A percentile compares a stretch with the other conserved stretches of the same genome.
Evolutionary conservation across 148 eudicot species (phyloP).

Genomic region (Persicaria tinctoria): DNA sequence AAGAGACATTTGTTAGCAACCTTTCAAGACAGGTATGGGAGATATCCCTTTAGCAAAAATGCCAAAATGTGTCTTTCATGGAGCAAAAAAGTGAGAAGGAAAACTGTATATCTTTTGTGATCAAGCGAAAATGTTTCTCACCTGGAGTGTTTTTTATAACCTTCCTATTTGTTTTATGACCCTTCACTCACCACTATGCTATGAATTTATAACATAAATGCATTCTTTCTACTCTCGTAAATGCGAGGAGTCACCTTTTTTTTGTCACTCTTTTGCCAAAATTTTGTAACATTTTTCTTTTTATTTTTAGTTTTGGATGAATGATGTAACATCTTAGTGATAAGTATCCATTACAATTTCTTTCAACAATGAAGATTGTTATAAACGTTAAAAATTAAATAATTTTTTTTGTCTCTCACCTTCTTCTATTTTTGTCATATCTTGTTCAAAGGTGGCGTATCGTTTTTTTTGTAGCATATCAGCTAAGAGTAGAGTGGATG

Average conservation of each 20-base stretch:
- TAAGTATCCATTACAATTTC: not conserved
- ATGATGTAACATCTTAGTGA: not conserved
- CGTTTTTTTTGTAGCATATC: conserved; percentile 23
- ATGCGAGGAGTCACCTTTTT: not conserved
- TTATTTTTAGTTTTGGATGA: not conserved
- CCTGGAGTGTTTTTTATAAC: not conserved
- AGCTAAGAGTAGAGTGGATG: conserved; percentile 56
- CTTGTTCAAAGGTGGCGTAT: not conserved
- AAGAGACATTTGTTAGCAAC: too few relatives aligned
- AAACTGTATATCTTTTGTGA: not conserved
- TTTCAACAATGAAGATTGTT: not conserved
- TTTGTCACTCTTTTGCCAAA: not conserved
- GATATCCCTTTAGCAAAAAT: too few relatives aligned
- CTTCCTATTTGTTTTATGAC: not conserved
- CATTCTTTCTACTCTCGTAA: not conserved
- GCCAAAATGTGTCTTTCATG: too few relatives aligned
- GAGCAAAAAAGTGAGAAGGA: too few relatives aligned
- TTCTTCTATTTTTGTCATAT: not conserved
- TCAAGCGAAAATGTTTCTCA: not conserved
- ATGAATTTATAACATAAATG: not conserved
- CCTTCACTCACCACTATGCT: not conserved
- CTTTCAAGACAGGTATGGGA: too few relatives aligned
- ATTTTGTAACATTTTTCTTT: not conserved
- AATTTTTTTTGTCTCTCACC: not conserved
- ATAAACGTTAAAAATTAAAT: too few relatives aligned